Evolutionary conservation across 2,329 filamentous ascomycete species (phyloP), one percentile per base, ranked within the genome.

Genomic region (Xylaria sp.): DNA sequence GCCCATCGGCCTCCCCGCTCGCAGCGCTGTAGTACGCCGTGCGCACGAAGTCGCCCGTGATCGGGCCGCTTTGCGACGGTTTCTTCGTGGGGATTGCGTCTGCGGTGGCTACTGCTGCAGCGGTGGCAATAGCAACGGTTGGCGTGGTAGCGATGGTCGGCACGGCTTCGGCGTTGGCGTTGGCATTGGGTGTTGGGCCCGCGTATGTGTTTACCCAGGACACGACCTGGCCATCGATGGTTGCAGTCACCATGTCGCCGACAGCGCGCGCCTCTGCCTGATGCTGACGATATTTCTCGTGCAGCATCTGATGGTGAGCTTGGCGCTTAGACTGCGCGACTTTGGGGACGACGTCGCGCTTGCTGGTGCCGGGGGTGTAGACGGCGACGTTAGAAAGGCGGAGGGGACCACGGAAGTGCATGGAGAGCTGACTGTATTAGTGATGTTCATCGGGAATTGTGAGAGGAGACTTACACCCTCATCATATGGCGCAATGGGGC

Each of bases 381-480:
- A 86, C 85, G 9, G 88, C 89, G 57, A 91, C 79, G 65, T 89
- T 81, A 69, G 84, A 84, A 37, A 92, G 71, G 46, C 81, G 75
- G 66, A 90, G 72, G 1, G 89, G 89, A 2, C 89, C 90, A 66
- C 89, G 86, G 69, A 92, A 79, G 71, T 91, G 86, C 63, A 90
- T 73, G 1, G 88, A 90, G 35, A 92, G 78, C 88, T 91, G 44
- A 23, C 35, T 50, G 57, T 9, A 57, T 69, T 63, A 67, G 60
- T n/a, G 16, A 18, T 13, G 19, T 6, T 23, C 34, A 5, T 13
- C 10, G 11, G 7, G 13, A 13, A 10, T 19, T 18, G 35, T 2
- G 13, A 37, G 16, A n/a, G 51, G 8, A 23, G 35, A 66, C 83
- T 74, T 76, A 91, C 88, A 76, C 88, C 88, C 70, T 89, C 85